These are phyloP conservation scores for Paramecium sexaurelia DNA, from an alignment of 73 alveolate genomes.

Conservation along the genomic window DNA sequence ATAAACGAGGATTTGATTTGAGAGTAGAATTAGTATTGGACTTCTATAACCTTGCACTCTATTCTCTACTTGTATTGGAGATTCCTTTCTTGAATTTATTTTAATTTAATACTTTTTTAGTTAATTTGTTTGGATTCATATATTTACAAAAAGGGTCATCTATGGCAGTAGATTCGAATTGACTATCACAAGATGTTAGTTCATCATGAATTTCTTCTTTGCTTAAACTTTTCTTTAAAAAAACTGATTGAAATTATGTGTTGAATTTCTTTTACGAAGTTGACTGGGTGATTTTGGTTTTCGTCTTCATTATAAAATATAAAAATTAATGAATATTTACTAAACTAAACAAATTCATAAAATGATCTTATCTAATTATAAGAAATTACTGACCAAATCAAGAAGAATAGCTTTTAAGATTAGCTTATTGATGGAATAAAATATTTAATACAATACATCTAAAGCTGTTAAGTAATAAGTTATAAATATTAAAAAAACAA, in stretches of 20 bases:
- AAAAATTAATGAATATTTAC: background rate
- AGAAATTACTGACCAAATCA: background rate
- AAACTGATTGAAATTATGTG: background rate
- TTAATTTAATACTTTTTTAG: background rate
- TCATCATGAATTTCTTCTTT: background rate
- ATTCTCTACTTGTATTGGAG: background rate
- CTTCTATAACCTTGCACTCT: background rate
- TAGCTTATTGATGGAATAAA: too few species aligned
- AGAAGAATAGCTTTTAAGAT: background rate
- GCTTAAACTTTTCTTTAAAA: background rate
- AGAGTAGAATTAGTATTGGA: background rate
- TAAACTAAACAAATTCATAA: background rate
- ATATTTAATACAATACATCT: background rate
- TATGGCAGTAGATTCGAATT: background rate
- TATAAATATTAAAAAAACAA: background rate
- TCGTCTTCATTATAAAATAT: background rate
- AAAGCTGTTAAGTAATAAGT: too few species aligned
- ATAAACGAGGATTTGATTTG: background rate
- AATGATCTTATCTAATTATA: background rate
- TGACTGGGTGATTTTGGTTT: background rate
- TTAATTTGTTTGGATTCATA: background rate
- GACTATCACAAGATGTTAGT: background rate
- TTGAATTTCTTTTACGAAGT: background rate
- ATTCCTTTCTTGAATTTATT: background rate
- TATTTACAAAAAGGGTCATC: background rate